Evolutionary conservation across 2,329 filamentous ascomycete genomes (phyloP), one percentile per base, ranked within the genome.

Genomic region (Rutstroemia sp.): DNA sequence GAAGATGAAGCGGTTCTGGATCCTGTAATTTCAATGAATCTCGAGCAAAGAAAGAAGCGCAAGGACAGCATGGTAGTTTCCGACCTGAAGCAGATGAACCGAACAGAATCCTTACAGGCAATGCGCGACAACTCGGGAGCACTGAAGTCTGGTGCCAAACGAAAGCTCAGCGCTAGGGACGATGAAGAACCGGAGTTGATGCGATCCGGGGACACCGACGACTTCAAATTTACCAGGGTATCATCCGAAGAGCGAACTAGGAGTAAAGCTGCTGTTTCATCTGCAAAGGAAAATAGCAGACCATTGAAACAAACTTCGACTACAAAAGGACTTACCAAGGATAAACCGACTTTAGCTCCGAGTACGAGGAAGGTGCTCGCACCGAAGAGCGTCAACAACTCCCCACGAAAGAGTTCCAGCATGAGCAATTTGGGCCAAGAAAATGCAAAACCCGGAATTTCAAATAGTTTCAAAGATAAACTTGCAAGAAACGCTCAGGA

Each of bases 141-240:
- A 49, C 58, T 69, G 21, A 83, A 79, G 68, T 68, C 74, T 34
- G 76, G 77, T 48, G 74, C 79, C 52, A 86, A 86, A 72, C 73
- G 82, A 52, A 86, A 86, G 64, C 74, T 77, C 48, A 77, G 75
- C 51, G 73, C 75, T 37, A 74, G 78, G 49, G 81, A 85, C 18
- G 81, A 85, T 45, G 73, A 76, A 30, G 75, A 77, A 25, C 70
- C 69, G 9, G 61, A 59, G 2, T 54, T 66, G 4, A 76, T 72
- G 61, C 63, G 70, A 1, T 68, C 66, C 7, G 46, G 58, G 7
- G 54, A 63, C 9, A 58, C 63, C 4, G 66, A 70, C 53, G 54
- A 65, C 48, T 63, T 66, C 53, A 63, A 64, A 50, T 61, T 63
- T 49, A 59, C 62, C 56, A 57, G 58, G 50, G n/a, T 64, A 57